A percentile compares a stretch with the other conserved stretches of the same genome.
These are phyloP conservation scores for Solanum gandarillasii DNA, from an alignment of 257 asterid genomes.

Conservation along the genomic window DNA sequence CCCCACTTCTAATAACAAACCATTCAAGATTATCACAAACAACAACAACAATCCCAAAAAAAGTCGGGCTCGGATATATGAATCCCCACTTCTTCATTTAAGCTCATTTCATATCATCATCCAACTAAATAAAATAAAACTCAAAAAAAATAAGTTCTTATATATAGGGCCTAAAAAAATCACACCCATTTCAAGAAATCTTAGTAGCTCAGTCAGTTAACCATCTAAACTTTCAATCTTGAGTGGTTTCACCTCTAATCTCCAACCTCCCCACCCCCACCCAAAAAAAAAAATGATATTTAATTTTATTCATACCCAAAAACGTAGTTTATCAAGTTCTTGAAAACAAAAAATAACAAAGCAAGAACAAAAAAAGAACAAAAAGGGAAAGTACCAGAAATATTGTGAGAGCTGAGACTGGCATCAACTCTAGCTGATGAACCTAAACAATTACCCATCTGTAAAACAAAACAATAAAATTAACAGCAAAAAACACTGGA, in stretches of 20 bases:
- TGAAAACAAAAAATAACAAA: background rate
- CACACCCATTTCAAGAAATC: background rate
- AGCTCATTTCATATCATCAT: background rate
- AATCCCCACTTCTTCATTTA: background rate
- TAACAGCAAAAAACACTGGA: background rate
- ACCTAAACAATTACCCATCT: background rate
- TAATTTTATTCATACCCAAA: background rate
- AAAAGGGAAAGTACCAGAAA: background rate
- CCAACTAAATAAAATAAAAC: background rate
- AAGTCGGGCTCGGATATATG: background rate
- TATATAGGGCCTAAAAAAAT: background rate
- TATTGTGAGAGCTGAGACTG: background rate
- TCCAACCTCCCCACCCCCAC: background rate
- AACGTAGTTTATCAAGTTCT: background rate
- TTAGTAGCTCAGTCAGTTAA: background rate
- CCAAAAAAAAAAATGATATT: background rate
- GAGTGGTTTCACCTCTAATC: background rate
- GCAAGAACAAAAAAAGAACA: background rate
- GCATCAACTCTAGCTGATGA: background rate
- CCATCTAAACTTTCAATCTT: background rate
- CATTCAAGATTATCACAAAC: background rate
- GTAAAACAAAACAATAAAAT: background rate
- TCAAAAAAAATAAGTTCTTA: background rate
- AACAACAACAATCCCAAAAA: background rate
- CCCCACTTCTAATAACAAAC: background rate